Percentiles rank a stretch among this genome's conserved stretches.
phyloP scores from a whole-genome alignment of 1,284 basidiomycete genomes.

The Sporisorium reilianum region DNA sequence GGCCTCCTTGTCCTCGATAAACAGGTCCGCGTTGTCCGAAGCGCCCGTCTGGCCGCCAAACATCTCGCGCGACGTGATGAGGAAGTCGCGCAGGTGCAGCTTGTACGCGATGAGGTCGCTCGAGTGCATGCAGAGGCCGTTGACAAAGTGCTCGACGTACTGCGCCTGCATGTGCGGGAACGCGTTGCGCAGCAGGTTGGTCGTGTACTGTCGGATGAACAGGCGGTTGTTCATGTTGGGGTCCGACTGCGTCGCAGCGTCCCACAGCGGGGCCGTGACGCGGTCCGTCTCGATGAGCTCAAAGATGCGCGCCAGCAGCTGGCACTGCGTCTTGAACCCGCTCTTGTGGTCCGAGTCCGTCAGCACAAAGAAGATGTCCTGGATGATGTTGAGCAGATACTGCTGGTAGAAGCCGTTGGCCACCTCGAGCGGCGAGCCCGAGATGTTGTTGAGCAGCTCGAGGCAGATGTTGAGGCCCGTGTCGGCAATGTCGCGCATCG shows the following conservation, averaged over 20 bases:
- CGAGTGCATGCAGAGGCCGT: conserved; percentile 85
- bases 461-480: conserved; percentile 84
- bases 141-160: conserved; percentile 72
- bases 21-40: conserved; percentile 84
- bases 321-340: conserved; percentile 72
- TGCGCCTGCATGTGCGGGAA: conserved; percentile 69
- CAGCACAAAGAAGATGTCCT: conserved; percentile 96
- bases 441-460: conserved; percentile 96
- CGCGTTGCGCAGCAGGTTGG: conserved; percentile 74
- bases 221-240: conserved; percentile 82
- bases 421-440: conserved; percentile 81
- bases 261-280: conserved; percentile 87
- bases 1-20: conserved; percentile 92
- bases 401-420: conserved; percentile 87
- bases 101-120: conserved; percentile 83
- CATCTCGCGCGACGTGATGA: conserved; percentile 74
- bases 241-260: conserved; percentile 79
- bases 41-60: conserved; percentile 71
- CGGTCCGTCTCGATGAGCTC: conserved; percentile 87
- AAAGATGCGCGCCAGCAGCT: conserved; percentile 85
- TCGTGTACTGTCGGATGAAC: conserved; percentile 89
- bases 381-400: conserved; percentile 91
- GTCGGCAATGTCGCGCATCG: conserved; percentile 98
- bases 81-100: conserved; percentile 83
- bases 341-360: conserved; percentile 99